A percentile compares a stretch with the other conserved stretches of the same genome.
Evolutionary conservation across 1,284 basidiomycete genomes (phyloP).

Genomic region (Afroboletus lepidellus): DNA sequence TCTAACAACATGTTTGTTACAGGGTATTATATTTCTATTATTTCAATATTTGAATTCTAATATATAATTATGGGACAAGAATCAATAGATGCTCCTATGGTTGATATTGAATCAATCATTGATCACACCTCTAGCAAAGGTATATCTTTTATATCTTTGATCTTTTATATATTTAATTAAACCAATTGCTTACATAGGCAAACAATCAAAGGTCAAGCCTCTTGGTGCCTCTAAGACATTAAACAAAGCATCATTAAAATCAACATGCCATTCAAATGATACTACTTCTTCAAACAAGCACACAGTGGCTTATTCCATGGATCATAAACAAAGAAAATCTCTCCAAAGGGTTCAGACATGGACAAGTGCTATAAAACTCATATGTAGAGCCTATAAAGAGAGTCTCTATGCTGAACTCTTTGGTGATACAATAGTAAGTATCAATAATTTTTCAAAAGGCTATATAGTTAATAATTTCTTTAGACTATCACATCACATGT

Average conservation of each 20-base stretch:
- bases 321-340: not conserved
- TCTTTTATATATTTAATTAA: not conserved
- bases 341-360: constrained; percentile 13
- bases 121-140: not conserved
- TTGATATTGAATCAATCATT: not conserved
- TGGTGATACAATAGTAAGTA: constrained; percentile 22
- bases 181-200: not conserved
- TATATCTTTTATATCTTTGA: not conserved
- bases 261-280: not conserved
- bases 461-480: constrained; percentile 2
- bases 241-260: not conserved
- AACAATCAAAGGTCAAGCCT: not conserved
- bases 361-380: constrained; percentile 7
- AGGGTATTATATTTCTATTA: constrained; percentile 1
- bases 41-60: not conserved
- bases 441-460: not conserved
- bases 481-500: constrained; percentile 3
- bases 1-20: not conserved
- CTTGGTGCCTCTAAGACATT: not conserved
- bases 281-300: not conserved
- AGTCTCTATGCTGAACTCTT: constrained; percentile 8
- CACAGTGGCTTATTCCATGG: not conserved
- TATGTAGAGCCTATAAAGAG: not conserved
- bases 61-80: not conserved
- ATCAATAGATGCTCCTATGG: not conserved